Evolutionary conservation across 2,329 filamentous ascomycete species (phyloP), one percentile per base, ranked within the genome.

Genomic region (Scedosporium minutisporum): DNA sequence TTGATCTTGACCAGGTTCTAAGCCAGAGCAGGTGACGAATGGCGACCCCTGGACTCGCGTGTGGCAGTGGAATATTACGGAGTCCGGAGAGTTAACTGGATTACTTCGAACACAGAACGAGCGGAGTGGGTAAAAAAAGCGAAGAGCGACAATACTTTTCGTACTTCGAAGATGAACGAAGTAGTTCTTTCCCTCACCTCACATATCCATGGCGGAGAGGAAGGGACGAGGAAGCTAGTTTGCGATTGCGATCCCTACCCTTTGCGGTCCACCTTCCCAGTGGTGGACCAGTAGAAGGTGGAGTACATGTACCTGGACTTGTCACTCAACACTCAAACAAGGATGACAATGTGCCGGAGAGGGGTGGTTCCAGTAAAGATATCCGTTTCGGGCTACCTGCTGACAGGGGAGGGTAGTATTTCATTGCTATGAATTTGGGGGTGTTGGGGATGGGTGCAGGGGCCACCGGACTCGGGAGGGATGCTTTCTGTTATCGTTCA

Each of bases 341-440:
- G 21, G 21, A 55, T 16, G 27, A 25, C 4, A 42, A 38, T 29
- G 60, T 33, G 27, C 57, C 27, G 33, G 44, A 61, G 59, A 38
- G 60, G 59, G 48, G 60, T 57, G 60, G 3, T 3, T 27, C 60
- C 18, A 61, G 60, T 23, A 21, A 41, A 33, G 23, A 46, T 57
- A 38, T 57, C 60, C 60, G 48, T 38, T 57, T 61, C n/a, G 48
- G 60, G 60, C 29, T 44, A 42, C 46, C 38, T 57, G 46, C 60
- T 61, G 46, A 57, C 60, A 41, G 60, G 59, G 60, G 48, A 55
- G 60, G 60, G 60, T 61, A 3, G 46, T 27, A 61, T 61, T 61
- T 38, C 53, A 61, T 61, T 57, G 48, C 38, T 51, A 48, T 55
- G 46, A 51, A 57, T 57, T 33, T 51, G 42, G 46, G 46, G 58